Conservation (phyloP, 225 moss, liverwort and hornwort genomes). For the Asterella californica region DNA sequence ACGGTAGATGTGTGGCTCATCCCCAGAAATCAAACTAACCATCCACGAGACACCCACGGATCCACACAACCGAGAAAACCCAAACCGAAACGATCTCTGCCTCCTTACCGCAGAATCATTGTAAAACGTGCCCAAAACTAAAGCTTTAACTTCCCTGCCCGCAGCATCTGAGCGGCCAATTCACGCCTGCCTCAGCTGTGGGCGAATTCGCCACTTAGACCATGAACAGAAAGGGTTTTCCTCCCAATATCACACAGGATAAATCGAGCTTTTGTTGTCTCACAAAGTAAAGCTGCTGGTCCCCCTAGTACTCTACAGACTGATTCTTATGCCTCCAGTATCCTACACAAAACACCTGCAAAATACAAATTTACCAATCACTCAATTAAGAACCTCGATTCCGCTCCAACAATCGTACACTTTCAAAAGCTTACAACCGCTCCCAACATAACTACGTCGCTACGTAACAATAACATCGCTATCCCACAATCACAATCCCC, state of each 20-base stretch:
- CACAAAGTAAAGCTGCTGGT: background rate
- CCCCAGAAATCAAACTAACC: background rate
- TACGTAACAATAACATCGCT: background rate
- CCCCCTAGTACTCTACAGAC: background rate
- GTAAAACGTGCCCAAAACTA: no score
- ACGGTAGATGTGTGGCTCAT: no score
- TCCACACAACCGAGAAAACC: background rate
- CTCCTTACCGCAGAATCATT: slow-evolving; percentile 1
- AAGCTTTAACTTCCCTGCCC: background rate
- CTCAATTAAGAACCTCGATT: background rate
- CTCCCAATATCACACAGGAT: background rate
- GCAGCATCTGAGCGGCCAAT: background rate
- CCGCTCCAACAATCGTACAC: no score
- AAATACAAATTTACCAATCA: background rate
- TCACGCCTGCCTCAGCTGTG: background rate
- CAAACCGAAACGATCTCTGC: no score
- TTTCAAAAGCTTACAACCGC: background rate
- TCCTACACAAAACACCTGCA: background rate
- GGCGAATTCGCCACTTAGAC: background rate
- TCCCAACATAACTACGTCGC: background rate
- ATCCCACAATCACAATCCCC: background rate
- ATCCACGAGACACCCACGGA: background rate
- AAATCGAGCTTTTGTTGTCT: background rate
- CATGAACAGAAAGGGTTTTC: background rate
- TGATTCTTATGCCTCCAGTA: background rate